Evolutionary conservation across 2,329 filamentous ascomycete species (phyloP), one percentile per base, ranked within the genome.

Genomic region (Neonectria neomacrospora): DNA sequence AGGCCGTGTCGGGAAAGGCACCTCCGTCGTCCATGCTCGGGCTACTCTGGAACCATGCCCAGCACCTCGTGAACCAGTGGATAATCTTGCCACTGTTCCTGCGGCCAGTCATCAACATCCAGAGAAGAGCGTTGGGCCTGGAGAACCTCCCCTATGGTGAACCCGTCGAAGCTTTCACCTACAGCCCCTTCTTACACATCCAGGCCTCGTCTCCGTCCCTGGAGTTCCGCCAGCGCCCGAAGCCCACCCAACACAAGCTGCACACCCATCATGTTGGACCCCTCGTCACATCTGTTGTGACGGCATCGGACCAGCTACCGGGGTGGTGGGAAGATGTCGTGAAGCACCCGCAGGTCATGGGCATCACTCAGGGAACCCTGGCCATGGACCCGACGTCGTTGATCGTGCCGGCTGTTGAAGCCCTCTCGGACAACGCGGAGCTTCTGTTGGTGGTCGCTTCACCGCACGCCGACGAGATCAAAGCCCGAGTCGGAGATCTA

Each of bases 111-210:
- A 58, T 80, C 41, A 77, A 80, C 58, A 52, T 50, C 1, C 74
- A 80, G 37, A 68, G 79, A 23, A 68, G 64, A 9, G 44, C 14
- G 1, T 66, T 80, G 8, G 75, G 75, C 0, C 63, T 80, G 14
- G 18, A 37, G 0, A 59, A 65, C 3, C 68, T 80, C 3, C 64
- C 70, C 2, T 74, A 68, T n/a, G 74, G 74, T 4, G 72, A 79
- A 22, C 64, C 75, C 1, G 60, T 68, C 18, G 78, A 79, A 54
- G 65, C 67, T 18, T 80, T 75, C 60, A 73, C 64, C 6, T 80
- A 80, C 63, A 79, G 78, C 59, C 74, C 77, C 9, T 73, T 75
- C 59, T 68, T 80, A 58, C 79, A 80, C 61, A 77, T 80, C 18
- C 77, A 79, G 32, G 77, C 78, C 0, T 80, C 78, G 0, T 78